phyloP scores from a whole-genome alignment of 169 alveolate genomes.

The Eimeria acervulina region DNA sequence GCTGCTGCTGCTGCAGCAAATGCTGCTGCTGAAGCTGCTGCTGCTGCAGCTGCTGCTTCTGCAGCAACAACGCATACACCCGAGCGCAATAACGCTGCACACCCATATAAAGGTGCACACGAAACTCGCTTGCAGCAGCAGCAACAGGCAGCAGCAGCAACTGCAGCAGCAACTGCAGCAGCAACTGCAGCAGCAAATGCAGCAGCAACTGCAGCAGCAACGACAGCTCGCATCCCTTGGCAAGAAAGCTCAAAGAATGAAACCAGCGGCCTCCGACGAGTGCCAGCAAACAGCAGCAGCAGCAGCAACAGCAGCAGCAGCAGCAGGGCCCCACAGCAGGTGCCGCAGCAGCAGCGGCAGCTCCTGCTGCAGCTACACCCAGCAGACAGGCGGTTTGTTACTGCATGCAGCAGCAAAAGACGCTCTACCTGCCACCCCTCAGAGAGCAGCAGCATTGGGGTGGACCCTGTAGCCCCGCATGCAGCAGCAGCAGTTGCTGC shows the following conservation, averaged over 20 bases:
- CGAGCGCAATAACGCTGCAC: neutral
- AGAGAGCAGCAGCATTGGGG: neutral
- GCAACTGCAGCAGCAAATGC: conserved; percentile 11
- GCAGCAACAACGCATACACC: neutral
- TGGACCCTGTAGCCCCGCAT: conserved; percentile 24
- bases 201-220: neutral
- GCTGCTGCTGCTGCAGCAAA: no score
- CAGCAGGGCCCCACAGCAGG: conserved; percentile 18
- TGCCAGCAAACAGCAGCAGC: conserved; percentile 24
- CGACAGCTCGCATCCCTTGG: neutral
- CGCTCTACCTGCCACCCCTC: neutral
- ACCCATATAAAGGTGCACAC: neutral
- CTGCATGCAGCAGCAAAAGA: conserved; percentile 27
- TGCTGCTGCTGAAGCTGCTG: no score
- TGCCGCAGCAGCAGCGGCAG: conserved; percentile 47
- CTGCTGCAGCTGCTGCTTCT: no score
- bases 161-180: conserved; percentile 5
- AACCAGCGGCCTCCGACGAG: no score
- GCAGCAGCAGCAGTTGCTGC: conserved; percentile 50
- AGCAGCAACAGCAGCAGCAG: conserved; percentile 49
- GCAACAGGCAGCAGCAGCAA: no score
- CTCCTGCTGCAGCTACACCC: conserved; percentile 24
- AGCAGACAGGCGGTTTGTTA: neutral
- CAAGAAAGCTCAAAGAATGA: no score
- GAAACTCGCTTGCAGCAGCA: neutral